Base-by-base conservation (phyloP, 345 rosid species). In the Gossypium sturtianum region DNA sequence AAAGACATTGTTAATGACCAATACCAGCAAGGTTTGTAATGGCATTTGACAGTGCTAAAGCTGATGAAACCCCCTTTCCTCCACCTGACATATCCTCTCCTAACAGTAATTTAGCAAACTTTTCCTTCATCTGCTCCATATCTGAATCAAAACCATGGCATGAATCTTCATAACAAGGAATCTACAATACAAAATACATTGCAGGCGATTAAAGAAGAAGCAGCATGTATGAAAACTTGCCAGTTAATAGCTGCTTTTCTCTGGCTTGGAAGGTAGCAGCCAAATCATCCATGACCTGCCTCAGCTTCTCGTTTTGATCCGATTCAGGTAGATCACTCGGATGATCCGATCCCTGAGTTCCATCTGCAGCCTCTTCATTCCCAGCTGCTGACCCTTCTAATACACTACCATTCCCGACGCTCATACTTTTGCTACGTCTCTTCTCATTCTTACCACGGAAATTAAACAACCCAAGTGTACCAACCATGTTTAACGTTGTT, bases 71-170 rank as follows among this genome's bases (percentile, higher is more conserved):
- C 53, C 94, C 92, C 76, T 86, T 90, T 58, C 94, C 94, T 65
- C 92, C 90, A 57, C 94, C 88, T 10, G 94, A 89, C 84, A 87
- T 89, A 61, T 89, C 92, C 77, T 89, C 92, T n/a, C 92, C 94
- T 72, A 88, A 62, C 41, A 90, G 82, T 76, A 90, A 73, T 81
- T 90, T 90, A 3, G 85, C 82, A 64, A 90, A 88, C 23, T 79
- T 86, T 58, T 90, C 92, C 85, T 84, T 87, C 89, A 90, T 84
- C 83, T 85, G 85, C 54, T 90, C 88, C 80, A 74, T 71, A 56
- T 86, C 92, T 90, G 81, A 66, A 70, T 47, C 45, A 78, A 70
- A 79, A 76, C 7, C 54, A 68, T 63, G 22, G 17, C 52, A 44
- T 8, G 44, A 4, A 34, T 34, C 11, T 19, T 66, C 2, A 66